Percentiles rank a stretch among this genome's conserved stretches.
phyloP scores from a whole-genome alignment of 306 rosid species.

The Cicer chorassanicum region DNA sequence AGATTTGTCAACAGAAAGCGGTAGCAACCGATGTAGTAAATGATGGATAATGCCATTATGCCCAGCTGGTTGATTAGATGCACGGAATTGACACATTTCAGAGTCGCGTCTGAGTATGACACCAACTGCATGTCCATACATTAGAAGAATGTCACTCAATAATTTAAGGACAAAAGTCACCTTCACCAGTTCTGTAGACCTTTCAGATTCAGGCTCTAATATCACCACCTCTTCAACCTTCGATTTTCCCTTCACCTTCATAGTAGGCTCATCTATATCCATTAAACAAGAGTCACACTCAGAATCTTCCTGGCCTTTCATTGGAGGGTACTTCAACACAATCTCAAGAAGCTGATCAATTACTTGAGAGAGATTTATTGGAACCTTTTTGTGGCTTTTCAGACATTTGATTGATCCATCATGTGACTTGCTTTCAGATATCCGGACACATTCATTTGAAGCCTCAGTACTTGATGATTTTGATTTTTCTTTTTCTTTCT shows the following conservation, averaged over 20 bases:
- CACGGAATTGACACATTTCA: conserved; percentile 85
- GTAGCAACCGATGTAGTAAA: conserved; percentile 75
- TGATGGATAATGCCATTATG: conserved; percentile 81
- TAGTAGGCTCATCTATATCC: conserved; percentile 92
- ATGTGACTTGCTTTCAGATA: conserved; percentile 77
- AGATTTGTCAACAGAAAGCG: conserved; percentile 80
- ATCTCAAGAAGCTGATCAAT: conserved; percentile 96
- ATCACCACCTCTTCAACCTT: conserved; percentile 74
- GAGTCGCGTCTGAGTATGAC: conserved; percentile 90
- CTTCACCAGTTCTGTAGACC: conserved; percentile 89
- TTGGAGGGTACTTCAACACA: conserved; percentile 74
- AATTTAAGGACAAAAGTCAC: conserved; percentile 93
- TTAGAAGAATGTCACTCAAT: conserved; percentile 89
- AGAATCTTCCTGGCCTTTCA: conserved; percentile 61
- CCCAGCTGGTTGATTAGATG: conserved; percentile 71
- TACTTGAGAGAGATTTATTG: conserved; percentile 89
- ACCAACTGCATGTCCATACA: conserved; percentile 95
- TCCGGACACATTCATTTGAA: conserved; percentile 77
- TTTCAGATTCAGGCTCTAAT: conserved; percentile 78
- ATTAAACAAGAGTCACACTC: conserved; percentile 60
- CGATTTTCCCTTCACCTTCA: conserved; percentile 92
- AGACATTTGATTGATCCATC: conserved; percentile 82
- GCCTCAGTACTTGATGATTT: conserved; percentile 71
- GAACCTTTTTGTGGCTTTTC: conserved; percentile 89
- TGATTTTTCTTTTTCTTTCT: conserved; percentile 87